Percentiles rank a stretch among this genome's conserved stretches.
These are phyloP conservation scores for Cladosporium cucumerinum DNA, from an alignment of 2,329 filamentous ascomycete genomes.

Conservation along the genomic window DNA sequence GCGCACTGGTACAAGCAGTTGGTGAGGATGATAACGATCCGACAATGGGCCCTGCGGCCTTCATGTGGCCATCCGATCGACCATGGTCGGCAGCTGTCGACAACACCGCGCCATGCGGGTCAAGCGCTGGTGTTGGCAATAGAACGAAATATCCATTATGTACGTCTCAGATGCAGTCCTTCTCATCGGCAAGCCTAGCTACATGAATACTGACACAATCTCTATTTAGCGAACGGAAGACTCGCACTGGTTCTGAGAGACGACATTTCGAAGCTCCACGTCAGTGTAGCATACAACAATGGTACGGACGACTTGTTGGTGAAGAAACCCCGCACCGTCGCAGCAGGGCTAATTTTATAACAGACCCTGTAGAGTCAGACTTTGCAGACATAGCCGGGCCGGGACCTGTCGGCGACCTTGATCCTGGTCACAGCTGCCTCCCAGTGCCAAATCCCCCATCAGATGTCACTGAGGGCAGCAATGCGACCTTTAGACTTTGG, in stretches of 20 bases:
- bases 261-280: conserved; percentile 53
- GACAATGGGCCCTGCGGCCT: conserved; percentile 21
- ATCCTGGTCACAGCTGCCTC: conserved; percentile 18
- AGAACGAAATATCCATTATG: conserved; percentile 57
- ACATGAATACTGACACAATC: background rate
- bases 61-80: conserved; percentile 60
- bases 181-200: background rate
- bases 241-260: conserved; percentile 57
- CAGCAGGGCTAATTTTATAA: conserved; percentile 35
- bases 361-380: conserved; percentile 33
- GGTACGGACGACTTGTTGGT: conserved; percentile 37
- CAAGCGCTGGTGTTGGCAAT: conserved; percentile 45
- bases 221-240: conserved; percentile 48
- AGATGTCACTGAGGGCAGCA: conserved; percentile 37
- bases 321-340: conserved; percentile 18
- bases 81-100: conserved; percentile 54
- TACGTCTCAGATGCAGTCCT: conserved; percentile 31
- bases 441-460: conserved; percentile 35
- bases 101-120: conserved; percentile 58
- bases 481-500: conserved; percentile 47
- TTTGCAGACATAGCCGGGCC: conserved; percentile 38
- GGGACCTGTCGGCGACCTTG: conserved; percentile 38
- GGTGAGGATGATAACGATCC: background rate
- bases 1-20: background rate
- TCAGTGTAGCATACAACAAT: conserved; percentile 53